phyloP scores from a whole-genome alignment of 331 rosid species.

The Prunus yedoensis region DNA sequence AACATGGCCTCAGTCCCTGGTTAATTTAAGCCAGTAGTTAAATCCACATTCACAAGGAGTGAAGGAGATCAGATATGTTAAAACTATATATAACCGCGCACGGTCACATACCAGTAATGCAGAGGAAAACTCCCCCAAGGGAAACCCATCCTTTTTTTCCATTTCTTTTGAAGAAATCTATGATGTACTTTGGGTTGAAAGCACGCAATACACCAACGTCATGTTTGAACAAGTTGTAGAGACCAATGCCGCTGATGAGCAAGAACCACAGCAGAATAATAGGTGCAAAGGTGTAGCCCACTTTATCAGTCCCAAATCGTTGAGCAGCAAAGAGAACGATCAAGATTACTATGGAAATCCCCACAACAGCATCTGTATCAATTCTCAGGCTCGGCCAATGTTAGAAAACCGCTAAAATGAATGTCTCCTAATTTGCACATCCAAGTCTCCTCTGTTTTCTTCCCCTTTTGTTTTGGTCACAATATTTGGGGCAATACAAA shows the following conservation, averaged over 20 bases:
- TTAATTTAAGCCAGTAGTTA: neutral
- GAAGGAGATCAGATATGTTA: too few species aligned
- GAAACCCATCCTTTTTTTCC: conserved; percentile 74
- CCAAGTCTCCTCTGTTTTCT: too few species aligned
- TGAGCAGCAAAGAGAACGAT: conserved; percentile 49
- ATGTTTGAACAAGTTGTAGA: conserved; percentile 65
- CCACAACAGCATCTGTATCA: conserved; percentile 55
- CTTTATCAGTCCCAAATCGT: conserved; percentile 81
- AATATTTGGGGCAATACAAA: too few species aligned
- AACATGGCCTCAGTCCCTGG: conserved; percentile 89
- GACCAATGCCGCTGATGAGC: conserved; percentile 66
- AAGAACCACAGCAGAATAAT: conserved; percentile 59
- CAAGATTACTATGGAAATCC: conserved; percentile 59
- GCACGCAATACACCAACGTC: conserved; percentile 66
- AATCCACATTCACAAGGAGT: too few species aligned
- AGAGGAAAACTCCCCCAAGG: conserved; percentile 78
- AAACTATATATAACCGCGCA: too few species aligned
- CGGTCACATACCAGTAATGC: conserved; percentile 53
- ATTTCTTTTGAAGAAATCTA: conserved; percentile 59
- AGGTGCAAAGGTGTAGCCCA: conserved; percentile 73
- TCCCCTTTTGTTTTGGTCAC: too few species aligned
- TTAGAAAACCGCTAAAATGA: too few species aligned
- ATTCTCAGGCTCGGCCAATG: too few species aligned
- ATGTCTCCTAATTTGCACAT: too few species aligned
- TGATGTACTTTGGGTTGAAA: conserved; percentile 66